Conservation (phyloP, 805 yeast genomes). For the Barnettozyma populi region DNA sequence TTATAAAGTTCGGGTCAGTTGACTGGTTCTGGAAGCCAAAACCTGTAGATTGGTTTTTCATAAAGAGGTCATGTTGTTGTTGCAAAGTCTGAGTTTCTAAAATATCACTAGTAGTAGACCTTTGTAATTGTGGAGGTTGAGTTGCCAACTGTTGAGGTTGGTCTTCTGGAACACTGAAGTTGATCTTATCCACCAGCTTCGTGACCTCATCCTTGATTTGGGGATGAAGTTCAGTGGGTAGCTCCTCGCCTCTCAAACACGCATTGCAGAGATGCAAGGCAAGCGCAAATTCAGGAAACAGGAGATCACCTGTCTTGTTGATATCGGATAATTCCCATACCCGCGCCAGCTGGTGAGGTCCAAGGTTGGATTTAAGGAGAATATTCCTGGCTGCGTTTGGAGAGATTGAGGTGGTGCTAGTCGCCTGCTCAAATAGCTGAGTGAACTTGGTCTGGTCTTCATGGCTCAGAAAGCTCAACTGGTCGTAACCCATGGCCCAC, state of each 20-base stretch:
- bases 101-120: constrained; percentile 15
- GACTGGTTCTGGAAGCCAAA: constrained; percentile 30
- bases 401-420: constrained; percentile 48
- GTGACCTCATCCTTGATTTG: constrained; percentile 76
- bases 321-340: constrained; percentile 91
- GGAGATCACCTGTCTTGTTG: constrained; percentile 71
- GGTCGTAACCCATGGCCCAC: constrained; percentile 3
- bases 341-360: constrained; percentile 71
- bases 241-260: constrained; percentile 67
- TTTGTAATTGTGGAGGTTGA: constrained; percentile 4
- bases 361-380: constrained; percentile 70
- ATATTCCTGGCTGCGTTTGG: constrained; percentile 77
- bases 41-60: not conserved
- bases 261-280: constrained; percentile 83
- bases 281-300: constrained; percentile 92
- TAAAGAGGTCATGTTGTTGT: constrained; percentile 2
- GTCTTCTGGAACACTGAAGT: constrained; percentile 63
- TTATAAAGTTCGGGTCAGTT: constrained; percentile 15
- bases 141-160: constrained; percentile 6
- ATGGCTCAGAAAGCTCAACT: constrained; percentile 56
- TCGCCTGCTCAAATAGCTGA: constrained; percentile 73
- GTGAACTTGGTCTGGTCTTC: constrained; percentile 84
- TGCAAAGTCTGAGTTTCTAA: constrained; percentile 31
- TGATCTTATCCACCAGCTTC: constrained; percentile 82
- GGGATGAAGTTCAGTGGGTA: constrained; percentile 69